Evolutionary conservation across 371 early-diverging fungal species (phyloP).

Genomic region (Cokeromyces recurvatus): DNA sequence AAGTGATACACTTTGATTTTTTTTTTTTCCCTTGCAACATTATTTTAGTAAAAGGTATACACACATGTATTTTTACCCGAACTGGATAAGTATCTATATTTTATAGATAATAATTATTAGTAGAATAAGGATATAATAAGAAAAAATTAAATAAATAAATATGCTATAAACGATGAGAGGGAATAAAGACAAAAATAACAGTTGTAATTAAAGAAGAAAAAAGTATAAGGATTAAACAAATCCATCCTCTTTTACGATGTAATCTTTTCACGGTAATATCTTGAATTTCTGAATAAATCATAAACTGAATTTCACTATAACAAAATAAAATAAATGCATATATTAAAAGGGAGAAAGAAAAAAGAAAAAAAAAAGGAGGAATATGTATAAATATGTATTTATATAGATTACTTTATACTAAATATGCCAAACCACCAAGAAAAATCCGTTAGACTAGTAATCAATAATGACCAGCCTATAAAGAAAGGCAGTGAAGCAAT

Average conservation of each 20-base stretch:
- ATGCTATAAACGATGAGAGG: constrained; percentile 32
- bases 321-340: too few relatives aligned
- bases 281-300: constrained; percentile 28
- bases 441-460: constrained; percentile 36
- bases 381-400: too few relatives aligned
- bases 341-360: too few relatives aligned
- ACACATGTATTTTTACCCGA: too few relatives aligned
- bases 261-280: constrained; percentile 35
- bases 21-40: too few relatives aligned
- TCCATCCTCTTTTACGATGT: constrained; percentile 35
- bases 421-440: constrained; percentile 43
- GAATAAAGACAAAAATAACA: constrained; percentile 41
- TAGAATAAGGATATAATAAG: too few relatives aligned
- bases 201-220: constrained; percentile 31
- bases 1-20: too few relatives aligned
- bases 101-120: too few relatives aligned
- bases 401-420: constrained; percentile 26
- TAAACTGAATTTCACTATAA: constrained; percentile 33
- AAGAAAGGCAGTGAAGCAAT: constrained; percentile 36
- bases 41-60: too few relatives aligned
- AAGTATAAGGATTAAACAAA: constrained; percentile 22
- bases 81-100: too few relatives aligned
- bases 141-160: too few relatives aligned
- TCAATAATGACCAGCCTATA: constrained; percentile 31
- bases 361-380: too few relatives aligned